A percentile compares a stretch with the other conserved stretches of the same genome.
These are phyloP conservation scores for Phytomonas francai DNA, from an alignment of 208 protist species.

Conservation along the genomic window DNA sequence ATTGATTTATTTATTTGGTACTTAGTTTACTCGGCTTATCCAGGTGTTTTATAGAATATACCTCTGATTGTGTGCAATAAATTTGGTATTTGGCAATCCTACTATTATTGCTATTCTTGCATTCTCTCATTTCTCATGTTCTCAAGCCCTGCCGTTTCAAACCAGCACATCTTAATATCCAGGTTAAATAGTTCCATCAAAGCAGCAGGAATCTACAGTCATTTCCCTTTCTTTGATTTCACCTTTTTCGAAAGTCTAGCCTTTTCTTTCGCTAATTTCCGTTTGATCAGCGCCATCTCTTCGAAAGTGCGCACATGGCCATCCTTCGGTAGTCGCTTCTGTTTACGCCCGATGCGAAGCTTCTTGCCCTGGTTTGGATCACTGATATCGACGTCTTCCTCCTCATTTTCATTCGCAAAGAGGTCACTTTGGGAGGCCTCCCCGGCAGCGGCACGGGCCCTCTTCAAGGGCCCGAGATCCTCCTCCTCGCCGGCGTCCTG, in stretches of 20 bases:
- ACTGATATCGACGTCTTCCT: constrained; percentile 73
- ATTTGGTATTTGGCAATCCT: too few species aligned
- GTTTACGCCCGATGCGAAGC: constrained; percentile 80
- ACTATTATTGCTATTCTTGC: too few species aligned
- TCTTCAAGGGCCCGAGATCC: constrained; percentile 68
- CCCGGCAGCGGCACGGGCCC: constrained; percentile 43
- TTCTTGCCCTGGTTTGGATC: constrained; percentile 90
- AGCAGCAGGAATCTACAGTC: not conserved
- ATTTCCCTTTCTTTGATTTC: constrained; percentile 19
- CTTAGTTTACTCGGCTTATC: constrained; percentile 3
- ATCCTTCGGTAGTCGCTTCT: constrained; percentile 78
- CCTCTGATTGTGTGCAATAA: too few species aligned
- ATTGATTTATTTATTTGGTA: constrained; percentile 1
- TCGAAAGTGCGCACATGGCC: constrained; percentile 83
- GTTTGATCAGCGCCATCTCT: constrained; percentile 70
- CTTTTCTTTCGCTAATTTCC: constrained; percentile 80
- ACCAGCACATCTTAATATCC: constrained; percentile 1
- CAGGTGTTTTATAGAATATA: too few species aligned
- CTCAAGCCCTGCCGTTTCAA: not conserved
- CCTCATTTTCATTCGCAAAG: constrained; percentile 20
- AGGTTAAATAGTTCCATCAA: not conserved
- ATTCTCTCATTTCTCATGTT: too few species aligned
- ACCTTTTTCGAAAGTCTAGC: constrained; percentile 53
- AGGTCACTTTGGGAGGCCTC: constrained; percentile 1
- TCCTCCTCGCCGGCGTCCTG: constrained; percentile 89